These are phyloP conservation scores for Citrullus mucosospermus DNA, from an alignment of 306 rosid species.

Conservation along the genomic window DNA sequence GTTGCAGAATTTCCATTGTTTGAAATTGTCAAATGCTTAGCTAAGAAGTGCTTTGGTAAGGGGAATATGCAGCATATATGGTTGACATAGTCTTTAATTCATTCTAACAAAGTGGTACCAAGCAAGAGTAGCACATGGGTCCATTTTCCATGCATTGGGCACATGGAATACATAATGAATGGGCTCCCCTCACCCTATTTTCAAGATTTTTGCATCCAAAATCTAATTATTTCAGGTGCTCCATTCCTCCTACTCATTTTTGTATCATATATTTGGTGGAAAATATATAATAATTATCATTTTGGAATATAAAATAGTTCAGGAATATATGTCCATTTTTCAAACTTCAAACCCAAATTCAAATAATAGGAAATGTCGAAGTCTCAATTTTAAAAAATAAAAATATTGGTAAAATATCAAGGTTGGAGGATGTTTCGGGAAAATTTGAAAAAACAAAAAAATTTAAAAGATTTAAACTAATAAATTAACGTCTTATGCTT, in stretches of 20 bases:
- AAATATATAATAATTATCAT: not conserved
- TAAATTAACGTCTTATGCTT: too few species aligned
- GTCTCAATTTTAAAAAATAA: too few species aligned
- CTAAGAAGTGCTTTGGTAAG: not conserved
- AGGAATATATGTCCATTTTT: not conserved
- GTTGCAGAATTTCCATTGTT: not conserved
- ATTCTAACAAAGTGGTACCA: slow-evolving; percentile 2
- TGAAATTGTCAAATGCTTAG: not conserved
- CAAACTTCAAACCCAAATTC: not conserved
- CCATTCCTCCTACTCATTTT: not conserved
- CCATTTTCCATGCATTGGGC: slow-evolving; percentile 7
- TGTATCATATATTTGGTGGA: not conserved
- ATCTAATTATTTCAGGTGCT: slow-evolving; percentile 7
- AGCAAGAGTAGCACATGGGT: slow-evolving; percentile 6
- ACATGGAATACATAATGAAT: slow-evolving; percentile 7
- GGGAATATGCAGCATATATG: not conserved
- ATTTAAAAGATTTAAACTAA: too few species aligned
- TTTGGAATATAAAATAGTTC: not conserved
- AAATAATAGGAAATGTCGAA: too few species aligned
- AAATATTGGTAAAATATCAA: too few species aligned
- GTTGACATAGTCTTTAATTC: not conserved
- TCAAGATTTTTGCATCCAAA: not conserved
- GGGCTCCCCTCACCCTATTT: not conserved
- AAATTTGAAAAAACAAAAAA: too few species aligned
- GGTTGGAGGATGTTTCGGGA: too few species aligned